Conservation (phyloP, 257 asterid genomes). For the Nicotiana otophora region DNA sequence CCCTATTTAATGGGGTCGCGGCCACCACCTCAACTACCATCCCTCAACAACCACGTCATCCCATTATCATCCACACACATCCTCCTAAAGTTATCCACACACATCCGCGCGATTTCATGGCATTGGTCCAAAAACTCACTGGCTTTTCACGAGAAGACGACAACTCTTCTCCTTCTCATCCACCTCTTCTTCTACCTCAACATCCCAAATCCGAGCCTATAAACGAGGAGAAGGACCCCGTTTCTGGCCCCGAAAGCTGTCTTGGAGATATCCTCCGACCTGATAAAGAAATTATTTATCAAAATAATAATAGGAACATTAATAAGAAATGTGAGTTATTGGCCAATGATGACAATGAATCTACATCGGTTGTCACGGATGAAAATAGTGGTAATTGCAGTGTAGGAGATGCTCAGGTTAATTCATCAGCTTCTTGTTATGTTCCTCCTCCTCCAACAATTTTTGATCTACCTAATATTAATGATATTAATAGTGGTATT, state of each 20-base stretch:
- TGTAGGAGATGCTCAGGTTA: slow-evolving; percentile 22
- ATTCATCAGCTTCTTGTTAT: slow-evolving; percentile 13
- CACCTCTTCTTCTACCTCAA: not conserved
- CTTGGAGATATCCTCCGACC: not conserved
- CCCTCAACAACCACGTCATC: slow-evolving; percentile 13
- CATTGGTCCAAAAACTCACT: slow-evolving; percentile 40
- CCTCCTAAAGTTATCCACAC: slow-evolving; percentile 36
- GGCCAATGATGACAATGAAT: slow-evolving; percentile 20
- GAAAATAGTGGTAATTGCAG: slow-evolving; percentile 12
- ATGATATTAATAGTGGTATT: not conserved
- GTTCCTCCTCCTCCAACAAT: slow-evolving; percentile 9
- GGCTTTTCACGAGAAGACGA: slow-evolving; percentile 10
- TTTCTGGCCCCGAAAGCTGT: not conserved
- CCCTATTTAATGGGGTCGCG: not conserved
- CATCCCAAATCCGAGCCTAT: not conserved
- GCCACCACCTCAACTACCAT: not conserved
- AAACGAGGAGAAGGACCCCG: not conserved
- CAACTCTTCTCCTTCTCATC: not conserved
- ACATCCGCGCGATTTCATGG: slow-evolving; percentile 30
- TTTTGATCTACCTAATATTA: slow-evolving; percentile 11
- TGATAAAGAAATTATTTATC: not conserved
- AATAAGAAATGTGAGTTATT: not conserved
- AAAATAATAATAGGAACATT: not conserved
- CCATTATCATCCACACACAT: slow-evolving; percentile 34
- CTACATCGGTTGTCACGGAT: slow-evolving; percentile 19